phyloP scores from a whole-genome alignment of 148 eudicot species.

The Rhododendron vialii region DNA sequence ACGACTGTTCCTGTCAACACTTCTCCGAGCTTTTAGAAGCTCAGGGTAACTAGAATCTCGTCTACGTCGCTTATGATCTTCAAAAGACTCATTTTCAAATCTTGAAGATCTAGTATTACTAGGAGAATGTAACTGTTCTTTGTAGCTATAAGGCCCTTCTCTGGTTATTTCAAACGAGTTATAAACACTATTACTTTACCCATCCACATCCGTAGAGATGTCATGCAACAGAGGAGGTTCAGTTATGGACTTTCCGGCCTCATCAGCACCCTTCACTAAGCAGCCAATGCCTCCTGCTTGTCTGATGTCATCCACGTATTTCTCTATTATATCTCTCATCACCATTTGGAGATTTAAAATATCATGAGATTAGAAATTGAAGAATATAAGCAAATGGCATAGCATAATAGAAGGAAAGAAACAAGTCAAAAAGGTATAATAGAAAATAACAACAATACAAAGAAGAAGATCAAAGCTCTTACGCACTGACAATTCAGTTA shows the following conservation, averaged over 20 bases:
- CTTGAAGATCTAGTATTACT: constrained; percentile 12
- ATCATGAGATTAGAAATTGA: neutral
- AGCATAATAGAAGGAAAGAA: too few relatives aligned
- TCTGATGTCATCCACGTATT: constrained; percentile 72
- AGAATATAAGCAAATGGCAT: neutral
- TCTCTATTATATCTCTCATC: constrained; percentile 86
- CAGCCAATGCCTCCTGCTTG: constrained; percentile 64
- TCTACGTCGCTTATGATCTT: constrained; percentile 18
- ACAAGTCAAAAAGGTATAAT: too few relatives aligned
- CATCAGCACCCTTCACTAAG: constrained; percentile 32
- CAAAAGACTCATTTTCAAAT: constrained; percentile 13
- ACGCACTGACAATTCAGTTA: neutral
- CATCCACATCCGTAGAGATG: constrained; percentile 16
- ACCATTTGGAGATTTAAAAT: constrained; percentile 36
- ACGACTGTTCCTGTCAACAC: constrained; percentile 19
- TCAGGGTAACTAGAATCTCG: constrained; percentile 24
- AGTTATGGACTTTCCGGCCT: constrained; percentile 22
- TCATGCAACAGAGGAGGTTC: constrained; percentile 27
- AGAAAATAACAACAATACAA: neutral
- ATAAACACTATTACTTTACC: constrained; percentile 10
- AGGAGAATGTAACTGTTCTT: constrained; percentile 24
- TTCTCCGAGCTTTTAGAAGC: constrained; percentile 28
- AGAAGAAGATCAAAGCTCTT: neutral
- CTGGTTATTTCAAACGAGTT: constrained; percentile 19
- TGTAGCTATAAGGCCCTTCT: constrained; percentile 21